A percentile compares a stretch with the other conserved stretches of the same genome.
Evolutionary conservation across 2,329 filamentous ascomycete species (phyloP).

Genomic region (Conoideocrella luteorostrata): DNA sequence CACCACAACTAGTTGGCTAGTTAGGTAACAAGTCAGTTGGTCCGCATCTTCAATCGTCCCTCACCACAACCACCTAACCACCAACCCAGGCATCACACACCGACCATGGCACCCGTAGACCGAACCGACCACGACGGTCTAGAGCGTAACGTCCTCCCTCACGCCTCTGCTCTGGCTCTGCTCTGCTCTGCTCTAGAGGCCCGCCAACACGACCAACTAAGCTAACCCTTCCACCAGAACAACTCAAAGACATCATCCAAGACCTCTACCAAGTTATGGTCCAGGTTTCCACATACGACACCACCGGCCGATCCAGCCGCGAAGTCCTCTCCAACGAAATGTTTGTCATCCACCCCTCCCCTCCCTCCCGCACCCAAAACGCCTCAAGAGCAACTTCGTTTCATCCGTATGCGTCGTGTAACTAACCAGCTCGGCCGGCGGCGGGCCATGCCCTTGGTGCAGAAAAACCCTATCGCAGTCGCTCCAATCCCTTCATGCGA

Average conservation of each 20-base stretch:
- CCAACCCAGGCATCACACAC: no score
- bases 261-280: slow-evolving; percentile 59
- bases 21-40: no score
- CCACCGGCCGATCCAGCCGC: slow-evolving; percentile 40
- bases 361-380: background rate
- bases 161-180: no score
- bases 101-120: slow-evolving; percentile 36
- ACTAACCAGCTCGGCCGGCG: no score
- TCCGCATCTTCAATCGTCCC: no score
- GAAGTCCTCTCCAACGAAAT: slow-evolving; percentile 52
- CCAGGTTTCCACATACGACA: slow-evolving; percentile 56
- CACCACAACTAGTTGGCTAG: no score
- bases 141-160: slow-evolving; percentile 26
- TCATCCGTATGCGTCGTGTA: no score
- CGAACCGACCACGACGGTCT: slow-evolving; percentile 30
- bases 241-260: slow-evolving; percentile 57
- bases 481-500: slow-evolving; percentile 32
- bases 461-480: slow-evolving; percentile 34
- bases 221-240: slow-evolving; percentile 30
- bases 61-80: no score
- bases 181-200: no score
- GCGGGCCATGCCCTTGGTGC: no score
- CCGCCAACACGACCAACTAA: background rate
- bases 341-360: slow-evolving; percentile 20
- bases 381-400: no score